These are phyloP conservation scores for Mimosa pudica DNA, from an alignment of 306 rosid genomes.

Conservation along the genomic window DNA sequence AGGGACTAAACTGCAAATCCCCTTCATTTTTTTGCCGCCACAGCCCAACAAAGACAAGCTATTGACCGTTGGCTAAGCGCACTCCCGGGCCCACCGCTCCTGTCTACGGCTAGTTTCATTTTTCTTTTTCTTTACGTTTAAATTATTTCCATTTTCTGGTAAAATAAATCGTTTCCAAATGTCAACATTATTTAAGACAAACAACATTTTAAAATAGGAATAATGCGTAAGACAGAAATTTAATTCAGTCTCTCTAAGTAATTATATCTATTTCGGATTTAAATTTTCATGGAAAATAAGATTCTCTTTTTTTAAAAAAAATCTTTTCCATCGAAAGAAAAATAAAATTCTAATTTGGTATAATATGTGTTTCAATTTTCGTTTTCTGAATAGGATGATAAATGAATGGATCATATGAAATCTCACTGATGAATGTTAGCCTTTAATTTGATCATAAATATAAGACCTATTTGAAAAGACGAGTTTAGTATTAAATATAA, in stretches of 20 bases:
- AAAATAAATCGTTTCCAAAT: background rate
- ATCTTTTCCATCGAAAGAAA: too few relatives aligned
- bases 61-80: background rate
- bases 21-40: background rate
- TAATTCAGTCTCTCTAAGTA: too few relatives aligned
- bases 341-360: background rate
- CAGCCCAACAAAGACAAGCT: background rate
- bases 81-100: background rate
- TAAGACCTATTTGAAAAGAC: too few relatives aligned
- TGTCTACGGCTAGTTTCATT: slow-evolving; percentile 1
- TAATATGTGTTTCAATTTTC: background rate
- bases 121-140: background rate
- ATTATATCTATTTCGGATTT: background rate
- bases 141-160: background rate
- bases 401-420: background rate
- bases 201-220: too few relatives aligned
- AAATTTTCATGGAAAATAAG: background rate
- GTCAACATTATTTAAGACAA: too few relatives aligned
- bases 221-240: too few relatives aligned
- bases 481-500: too few relatives aligned
- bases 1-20: too few relatives aligned
- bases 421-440: background rate
- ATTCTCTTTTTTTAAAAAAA: too few relatives aligned
- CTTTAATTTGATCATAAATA: too few relatives aligned
- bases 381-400: background rate